Conservation (phyloP, 1,139 yeast species). For the Debaryomyces robertsiae region DNA sequence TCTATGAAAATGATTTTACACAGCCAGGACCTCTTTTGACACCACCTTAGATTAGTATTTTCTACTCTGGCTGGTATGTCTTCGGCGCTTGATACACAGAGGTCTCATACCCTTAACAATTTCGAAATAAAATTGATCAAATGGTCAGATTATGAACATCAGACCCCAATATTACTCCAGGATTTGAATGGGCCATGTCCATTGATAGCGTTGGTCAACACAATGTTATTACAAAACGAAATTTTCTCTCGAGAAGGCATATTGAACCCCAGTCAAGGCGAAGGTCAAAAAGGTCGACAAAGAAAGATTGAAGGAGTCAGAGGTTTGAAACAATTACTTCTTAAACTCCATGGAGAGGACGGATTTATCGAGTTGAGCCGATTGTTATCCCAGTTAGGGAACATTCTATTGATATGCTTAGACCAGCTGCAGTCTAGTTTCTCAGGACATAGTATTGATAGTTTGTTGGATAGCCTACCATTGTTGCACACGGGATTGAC, state of each 20-base stretch:
- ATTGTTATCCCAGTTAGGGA: conserved; percentile 49
- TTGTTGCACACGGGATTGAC: conserved; percentile 69
- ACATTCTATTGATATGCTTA: conserved; percentile 35
- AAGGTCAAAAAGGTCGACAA: conserved; percentile 6
- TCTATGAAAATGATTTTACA: no score
- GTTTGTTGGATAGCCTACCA: conserved; percentile 57
- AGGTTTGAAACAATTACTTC: conserved; percentile 30
- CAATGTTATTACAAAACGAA: conserved; percentile 56
- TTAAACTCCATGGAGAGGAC: conserved; percentile 18
- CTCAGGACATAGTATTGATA: conserved; percentile 28
- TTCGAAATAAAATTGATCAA: conserved; percentile 27
- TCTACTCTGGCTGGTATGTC: not conserved
- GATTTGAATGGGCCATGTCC: conserved; percentile 91
- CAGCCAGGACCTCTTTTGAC: no score
- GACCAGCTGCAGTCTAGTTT: conserved; percentile 11
- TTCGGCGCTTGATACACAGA: not conserved
- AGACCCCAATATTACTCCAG: conserved; percentile 70
- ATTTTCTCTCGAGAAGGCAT: conserved; percentile 19
- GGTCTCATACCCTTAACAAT: conserved; percentile 1
- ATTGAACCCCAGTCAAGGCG: conserved; percentile 14
- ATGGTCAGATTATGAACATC: conserved; percentile 38
- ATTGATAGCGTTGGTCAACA: conserved; percentile 75
- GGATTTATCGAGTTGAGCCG: conserved; percentile 32
- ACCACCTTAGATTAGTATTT: not conserved
- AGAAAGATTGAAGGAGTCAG: conserved; percentile 17